These are phyloP conservation scores for Scedosporium minutisporum DNA, from an alignment of 2,329 filamentous ascomycete genomes.

Conservation along the genomic window DNA sequence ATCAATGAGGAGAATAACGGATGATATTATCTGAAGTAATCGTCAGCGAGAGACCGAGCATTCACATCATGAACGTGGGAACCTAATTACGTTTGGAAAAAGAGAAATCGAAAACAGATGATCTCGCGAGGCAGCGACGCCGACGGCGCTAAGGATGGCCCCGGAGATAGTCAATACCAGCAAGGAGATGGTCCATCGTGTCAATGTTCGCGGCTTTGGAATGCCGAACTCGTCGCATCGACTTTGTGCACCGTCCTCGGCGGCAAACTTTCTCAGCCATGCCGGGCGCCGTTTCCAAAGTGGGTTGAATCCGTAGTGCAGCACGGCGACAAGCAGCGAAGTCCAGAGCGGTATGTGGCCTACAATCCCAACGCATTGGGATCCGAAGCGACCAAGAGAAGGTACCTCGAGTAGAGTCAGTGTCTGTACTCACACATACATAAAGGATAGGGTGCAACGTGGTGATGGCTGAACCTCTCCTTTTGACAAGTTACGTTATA, in stretches of 20 bases:
- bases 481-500: neutral
- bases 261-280: conserved; percentile 24
- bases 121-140: conserved; percentile 10
- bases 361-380: neutral
- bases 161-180: neutral
- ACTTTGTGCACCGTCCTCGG: conserved; percentile 12
- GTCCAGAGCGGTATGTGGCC: conserved; percentile 18
- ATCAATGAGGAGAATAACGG: conserved; percentile 17
- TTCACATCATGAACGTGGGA: neutral
- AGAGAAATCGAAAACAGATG: conserved; percentile 27
- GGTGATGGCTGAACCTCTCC: neutral
- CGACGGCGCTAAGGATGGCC: neutral
- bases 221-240: neutral
- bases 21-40: conserved; percentile 13
- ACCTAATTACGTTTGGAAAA: conserved; percentile 8
- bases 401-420: neutral
- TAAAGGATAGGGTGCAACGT: neutral
- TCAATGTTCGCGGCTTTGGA: conserved; percentile 5
- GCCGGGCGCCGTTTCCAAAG: conserved; percentile 21
- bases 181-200: conserved; percentile 2
- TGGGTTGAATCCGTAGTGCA: conserved; percentile 20
- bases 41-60: neutral
- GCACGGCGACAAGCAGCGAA: conserved; percentile 18
- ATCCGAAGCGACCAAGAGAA: neutral
- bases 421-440: neutral